A percentile compares a stretch with the other conserved stretches of the same genome.
Conservation (phyloP, 2,329 filamentous ascomycete genomes). For the Sodiomyces alkalinus region DNA sequence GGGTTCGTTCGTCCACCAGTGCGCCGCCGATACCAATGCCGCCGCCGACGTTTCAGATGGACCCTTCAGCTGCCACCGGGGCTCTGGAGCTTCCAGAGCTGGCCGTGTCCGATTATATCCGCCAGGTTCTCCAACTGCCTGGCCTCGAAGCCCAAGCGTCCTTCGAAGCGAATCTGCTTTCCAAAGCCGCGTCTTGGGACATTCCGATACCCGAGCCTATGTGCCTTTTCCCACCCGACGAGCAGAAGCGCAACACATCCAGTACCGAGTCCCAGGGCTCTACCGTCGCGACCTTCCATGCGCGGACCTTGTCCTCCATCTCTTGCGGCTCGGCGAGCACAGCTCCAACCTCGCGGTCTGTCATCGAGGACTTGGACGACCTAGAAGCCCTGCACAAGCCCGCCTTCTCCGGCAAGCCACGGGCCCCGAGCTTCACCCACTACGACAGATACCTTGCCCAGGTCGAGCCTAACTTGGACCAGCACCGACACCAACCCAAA, state of each 20-base stretch:
- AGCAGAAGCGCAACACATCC: conserved; percentile 20
- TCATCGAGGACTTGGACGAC: conserved; percentile 13
- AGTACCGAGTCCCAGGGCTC: conserved; percentile 27
- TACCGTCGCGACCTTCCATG: conserved; percentile 22
- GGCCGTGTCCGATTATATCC: conserved; percentile 21
- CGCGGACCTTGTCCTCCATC: conserved; percentile 27
- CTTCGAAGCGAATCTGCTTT: conserved; percentile 20
- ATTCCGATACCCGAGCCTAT: conserved; percentile 12
- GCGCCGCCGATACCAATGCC: no score
- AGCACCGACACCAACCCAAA: no score
- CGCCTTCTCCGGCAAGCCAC: conserved; percentile 11
- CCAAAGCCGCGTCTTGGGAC: conserved; percentile 19
- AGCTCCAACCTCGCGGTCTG: conserved; percentile 25
- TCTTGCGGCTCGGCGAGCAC: conserved; percentile 24
- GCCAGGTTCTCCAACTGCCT: conserved; percentile 21
- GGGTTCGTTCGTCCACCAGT: no score
- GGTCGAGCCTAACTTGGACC: conserved; percentile 25
- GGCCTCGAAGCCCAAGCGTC: conserved; percentile 20
- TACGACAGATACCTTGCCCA: conserved; percentile 37
- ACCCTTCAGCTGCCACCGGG: no score
- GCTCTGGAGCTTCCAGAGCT: conserved; percentile 18
- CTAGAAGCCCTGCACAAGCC: conserved; percentile 10
- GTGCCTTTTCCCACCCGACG: conserved; percentile 13
- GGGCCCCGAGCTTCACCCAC: conserved; percentile 28
- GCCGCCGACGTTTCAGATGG: no score